Evolutionary conservation across 305 asterid genomes (phyloP).

Genomic region (Ilex paraguariensis): DNA sequence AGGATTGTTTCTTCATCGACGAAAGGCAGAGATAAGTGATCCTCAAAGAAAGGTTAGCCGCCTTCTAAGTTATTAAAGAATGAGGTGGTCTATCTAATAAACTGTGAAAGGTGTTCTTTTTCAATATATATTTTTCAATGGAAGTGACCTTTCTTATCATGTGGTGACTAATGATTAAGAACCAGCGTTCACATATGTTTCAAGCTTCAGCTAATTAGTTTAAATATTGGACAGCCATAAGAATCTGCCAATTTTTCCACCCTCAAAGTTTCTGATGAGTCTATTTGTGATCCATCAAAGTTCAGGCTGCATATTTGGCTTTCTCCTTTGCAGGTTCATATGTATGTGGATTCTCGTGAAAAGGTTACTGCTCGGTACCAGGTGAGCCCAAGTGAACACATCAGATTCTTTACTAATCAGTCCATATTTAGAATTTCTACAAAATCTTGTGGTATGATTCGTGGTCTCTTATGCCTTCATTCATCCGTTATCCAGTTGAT

Average conservation of each 20-base stretch:
- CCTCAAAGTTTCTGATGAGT: background rate
- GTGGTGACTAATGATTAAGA: background rate
- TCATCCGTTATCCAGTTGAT: constrained; percentile 50
- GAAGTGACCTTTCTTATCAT: background rate
- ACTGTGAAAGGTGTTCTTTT: background rate
- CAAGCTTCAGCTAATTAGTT: background rate
- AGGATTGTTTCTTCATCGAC: constrained; percentile 96
- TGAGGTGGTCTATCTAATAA: background rate
- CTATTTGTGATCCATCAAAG: background rate
- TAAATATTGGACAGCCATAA: too few relatives aligned
- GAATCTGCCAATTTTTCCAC: too few relatives aligned
- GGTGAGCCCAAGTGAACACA: constrained; percentile 35
- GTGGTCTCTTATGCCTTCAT: background rate
- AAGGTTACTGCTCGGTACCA: constrained; percentile 97
- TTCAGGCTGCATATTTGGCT: background rate
- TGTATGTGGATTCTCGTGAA: constrained; percentile 81
- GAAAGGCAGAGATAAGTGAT: constrained; percentile 85
- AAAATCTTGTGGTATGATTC: background rate
- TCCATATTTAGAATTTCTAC: background rate
- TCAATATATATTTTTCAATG: background rate
- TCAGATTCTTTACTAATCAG: background rate
- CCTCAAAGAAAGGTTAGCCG: constrained; percentile 65
- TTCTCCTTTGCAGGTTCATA: constrained; percentile 57
- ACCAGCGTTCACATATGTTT: background rate
- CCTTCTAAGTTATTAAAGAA: background rate